These are phyloP conservation scores for Oropetium thomaeum DNA, from an alignment of 176 grass and related monocot genomes.

Conservation along the genomic window DNA sequence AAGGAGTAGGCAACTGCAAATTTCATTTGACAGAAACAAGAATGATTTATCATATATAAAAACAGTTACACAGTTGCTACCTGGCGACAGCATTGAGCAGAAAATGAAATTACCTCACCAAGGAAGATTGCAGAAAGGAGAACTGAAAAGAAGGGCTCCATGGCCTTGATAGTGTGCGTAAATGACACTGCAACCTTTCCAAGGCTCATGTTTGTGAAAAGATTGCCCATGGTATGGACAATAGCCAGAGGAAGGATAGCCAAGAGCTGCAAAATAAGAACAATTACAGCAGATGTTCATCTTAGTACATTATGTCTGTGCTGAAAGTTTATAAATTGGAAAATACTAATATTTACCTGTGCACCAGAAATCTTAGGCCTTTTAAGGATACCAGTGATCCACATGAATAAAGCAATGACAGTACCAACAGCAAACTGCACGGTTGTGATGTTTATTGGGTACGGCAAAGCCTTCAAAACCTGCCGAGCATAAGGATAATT, in stretches of 20 bases:
- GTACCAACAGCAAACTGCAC: slow-evolving; percentile 73
- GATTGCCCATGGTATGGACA: slow-evolving; percentile 76
- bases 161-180: slow-evolving; percentile 83
- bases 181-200: slow-evolving; percentile 84
- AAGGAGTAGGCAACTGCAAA: slow-evolving; percentile 75
- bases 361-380: slow-evolving; percentile 68
- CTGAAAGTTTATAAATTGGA: neutral
- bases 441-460: slow-evolving; percentile 74
- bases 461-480: slow-evolving; percentile 77
- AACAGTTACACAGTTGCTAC: neutral
- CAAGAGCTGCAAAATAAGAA: slow-evolving; percentile 47
- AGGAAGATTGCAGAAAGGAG: slow-evolving; percentile 79
- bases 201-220: slow-evolving; percentile 89
- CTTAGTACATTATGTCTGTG: slow-evolving; percentile 6
- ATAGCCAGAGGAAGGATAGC: slow-evolving; percentile 80
- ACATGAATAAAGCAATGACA: slow-evolving; percentile 62
- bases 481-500: slow-evolving; percentile 21
- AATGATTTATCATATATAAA: neutral
- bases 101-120: slow-evolving; percentile 51
- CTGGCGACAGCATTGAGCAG: neutral
- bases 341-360: slow-evolving; percentile 53
- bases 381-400: slow-evolving; percentile 63
- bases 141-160: slow-evolving; percentile 81
- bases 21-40: slow-evolving; percentile 3
- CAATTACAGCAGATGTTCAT: slow-evolving; percentile 5